A percentile compares a stretch with the other conserved stretches of the same genome.
These are phyloP conservation scores for Solanum raphanifolium DNA, from an alignment of 257 asterid genomes.

Conservation along the genomic window DNA sequence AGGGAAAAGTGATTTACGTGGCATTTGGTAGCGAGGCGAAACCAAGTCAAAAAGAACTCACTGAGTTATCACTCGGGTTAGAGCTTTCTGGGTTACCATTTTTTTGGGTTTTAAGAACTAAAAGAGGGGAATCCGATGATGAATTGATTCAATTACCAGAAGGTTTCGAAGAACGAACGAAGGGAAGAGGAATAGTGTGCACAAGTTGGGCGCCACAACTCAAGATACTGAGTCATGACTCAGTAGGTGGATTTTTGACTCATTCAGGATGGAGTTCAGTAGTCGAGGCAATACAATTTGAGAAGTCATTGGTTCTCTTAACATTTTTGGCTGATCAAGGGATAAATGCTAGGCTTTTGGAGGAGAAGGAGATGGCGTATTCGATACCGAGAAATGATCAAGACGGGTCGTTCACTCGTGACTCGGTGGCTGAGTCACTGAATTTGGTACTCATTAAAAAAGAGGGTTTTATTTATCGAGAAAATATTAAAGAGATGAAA, in stretches of 20 bases:
- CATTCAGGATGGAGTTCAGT: conserved; percentile 28
- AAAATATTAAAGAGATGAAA: not conserved
- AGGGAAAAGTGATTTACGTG: conserved; percentile 11
- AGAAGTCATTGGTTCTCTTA: conserved; percentile 12
- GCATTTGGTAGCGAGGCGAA: conserved; percentile 19
- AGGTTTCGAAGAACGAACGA: conserved; percentile 13
- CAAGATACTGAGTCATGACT: conserved; percentile 16
- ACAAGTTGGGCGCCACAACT: conserved; percentile 23
- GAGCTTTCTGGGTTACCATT: not conserved
- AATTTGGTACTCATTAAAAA: conserved; percentile 3
- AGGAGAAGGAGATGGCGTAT: conserved; percentile 8
- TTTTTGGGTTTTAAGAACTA: not conserved
- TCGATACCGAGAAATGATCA: conserved; percentile 5
- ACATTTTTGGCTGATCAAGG: conserved; percentile 23
- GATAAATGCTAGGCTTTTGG: conserved; percentile 16
- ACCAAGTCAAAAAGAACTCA: conserved; percentile 13
- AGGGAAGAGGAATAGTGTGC: conserved; percentile 15
- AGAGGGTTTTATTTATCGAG: not conserved
- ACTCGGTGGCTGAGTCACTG: conserved; percentile 9
- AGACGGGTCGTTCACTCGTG: conserved; percentile 10
- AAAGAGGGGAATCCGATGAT: not conserved
- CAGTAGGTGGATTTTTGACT: conserved; percentile 21
- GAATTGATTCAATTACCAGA: conserved; percentile 1
- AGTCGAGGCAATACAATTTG: conserved; percentile 13
- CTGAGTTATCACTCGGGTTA: conserved; percentile 17